These are phyloP conservation scores for Reutealis trisperma DNA, from an alignment of 345 rosid genomes.

Conservation along the genomic window DNA sequence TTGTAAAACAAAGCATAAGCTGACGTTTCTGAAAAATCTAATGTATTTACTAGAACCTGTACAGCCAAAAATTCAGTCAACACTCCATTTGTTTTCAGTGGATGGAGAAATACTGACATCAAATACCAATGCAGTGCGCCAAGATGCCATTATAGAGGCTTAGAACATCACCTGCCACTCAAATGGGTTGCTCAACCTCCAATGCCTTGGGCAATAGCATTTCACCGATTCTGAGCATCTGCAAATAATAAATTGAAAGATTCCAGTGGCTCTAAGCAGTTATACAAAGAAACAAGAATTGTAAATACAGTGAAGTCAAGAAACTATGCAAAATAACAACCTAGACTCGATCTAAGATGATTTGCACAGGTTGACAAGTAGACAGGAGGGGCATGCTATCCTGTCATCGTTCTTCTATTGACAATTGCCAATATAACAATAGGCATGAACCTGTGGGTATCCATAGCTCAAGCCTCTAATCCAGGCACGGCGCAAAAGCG, in stretches of 20 bases:
- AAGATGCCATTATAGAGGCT: conserved; percentile 5
- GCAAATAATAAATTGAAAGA: conserved; percentile 23
- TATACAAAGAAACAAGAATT: conserved; percentile 12
- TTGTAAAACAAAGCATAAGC: neutral
- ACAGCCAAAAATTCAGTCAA: conserved; percentile 26
- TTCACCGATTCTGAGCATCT: conserved; percentile 29
- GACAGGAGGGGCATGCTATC: conserved; percentile 21
- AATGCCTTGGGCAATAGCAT: conserved; percentile 17
- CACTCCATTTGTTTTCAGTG: neutral
- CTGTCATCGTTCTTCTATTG: conserved; percentile 10
- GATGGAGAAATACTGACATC: conserved; percentile 4
- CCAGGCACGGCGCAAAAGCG: neutral
- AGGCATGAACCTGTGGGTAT: conserved; percentile 23
- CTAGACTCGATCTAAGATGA: conserved; percentile 25
- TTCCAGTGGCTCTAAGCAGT: conserved; percentile 24
- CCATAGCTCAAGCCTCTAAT: conserved; percentile 16
- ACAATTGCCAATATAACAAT: conserved; percentile 14
- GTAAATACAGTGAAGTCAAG: conserved; percentile 14
- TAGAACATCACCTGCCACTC: neutral
- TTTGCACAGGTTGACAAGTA: conserved; percentile 21
- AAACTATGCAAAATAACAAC: conserved; percentile 21
- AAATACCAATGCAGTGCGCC: neutral
- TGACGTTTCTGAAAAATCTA: conserved; percentile 1
- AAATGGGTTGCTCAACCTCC: conserved; percentile 15
- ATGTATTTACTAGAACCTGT: conserved; percentile 15